Percentiles rank a stretch among this genome's conserved stretches.
Conservation (phyloP, 805 yeast species). For the Metschnikowia anglica region DNA sequence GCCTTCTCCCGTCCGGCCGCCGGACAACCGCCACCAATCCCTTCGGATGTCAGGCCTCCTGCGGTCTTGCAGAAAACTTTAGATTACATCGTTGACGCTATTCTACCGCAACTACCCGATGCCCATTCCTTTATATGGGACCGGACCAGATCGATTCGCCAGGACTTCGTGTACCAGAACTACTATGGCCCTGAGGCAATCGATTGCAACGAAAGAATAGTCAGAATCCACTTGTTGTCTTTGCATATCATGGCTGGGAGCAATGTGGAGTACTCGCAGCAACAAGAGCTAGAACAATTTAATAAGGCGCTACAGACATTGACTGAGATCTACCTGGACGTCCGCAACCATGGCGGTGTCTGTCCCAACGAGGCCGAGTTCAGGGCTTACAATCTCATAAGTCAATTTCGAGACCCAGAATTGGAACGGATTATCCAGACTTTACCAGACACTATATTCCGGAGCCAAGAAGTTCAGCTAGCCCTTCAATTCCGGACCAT, state of each 20-base stretch:
- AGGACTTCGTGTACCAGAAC: conserved; percentile 94
- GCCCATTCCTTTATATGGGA: conserved; percentile 95
- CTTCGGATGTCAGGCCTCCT: conserved; percentile 97
- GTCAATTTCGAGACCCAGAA: conserved; percentile 83
- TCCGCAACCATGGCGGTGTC: conserved; percentile 62
- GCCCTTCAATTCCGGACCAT: conserved; percentile 71
- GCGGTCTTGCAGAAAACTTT: conserved; percentile 63
- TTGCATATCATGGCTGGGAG: conserved; percentile 83
- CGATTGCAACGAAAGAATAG: conserved; percentile 88
- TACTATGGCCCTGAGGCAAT: conserved; percentile 91
- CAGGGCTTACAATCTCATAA: conserved; percentile 78
- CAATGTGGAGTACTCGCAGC: conserved; percentile 75
- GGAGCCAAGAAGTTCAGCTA: conserved; percentile 58
- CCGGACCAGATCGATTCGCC: conserved; percentile 92
- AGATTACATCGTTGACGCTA: conserved; percentile 64
- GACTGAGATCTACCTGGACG: conserved; percentile 82
- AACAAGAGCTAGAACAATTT: conserved; percentile 93
- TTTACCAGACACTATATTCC: conserved; percentile 57
- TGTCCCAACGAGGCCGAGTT: conserved; percentile 91
- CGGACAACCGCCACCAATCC: conserved; percentile 96
- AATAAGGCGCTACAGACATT: conserved; percentile 88
- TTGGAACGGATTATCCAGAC: conserved; percentile 71
- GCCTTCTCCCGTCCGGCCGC: conserved; percentile 97
- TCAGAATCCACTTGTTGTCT: conserved; percentile 78
- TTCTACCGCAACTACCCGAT: conserved; percentile 70